Percentiles rank a stretch among this genome's conserved stretches.
These are phyloP conservation scores for Trichosanthes cucumerina DNA, from an alignment of 306 rosid genomes.

Conservation along the genomic window DNA sequence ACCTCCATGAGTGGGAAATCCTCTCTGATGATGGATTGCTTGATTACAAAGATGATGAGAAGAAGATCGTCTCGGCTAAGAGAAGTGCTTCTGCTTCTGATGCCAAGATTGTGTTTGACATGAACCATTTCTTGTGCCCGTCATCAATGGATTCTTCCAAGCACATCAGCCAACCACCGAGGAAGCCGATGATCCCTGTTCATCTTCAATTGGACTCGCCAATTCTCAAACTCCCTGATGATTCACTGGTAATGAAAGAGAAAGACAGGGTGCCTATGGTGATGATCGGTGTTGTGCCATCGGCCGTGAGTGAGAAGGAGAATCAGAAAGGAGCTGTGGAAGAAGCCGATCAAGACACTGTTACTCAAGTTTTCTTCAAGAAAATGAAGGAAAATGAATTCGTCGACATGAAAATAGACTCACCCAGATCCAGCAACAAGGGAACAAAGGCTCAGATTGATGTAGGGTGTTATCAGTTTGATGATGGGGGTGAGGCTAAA, in stretches of 20 bases:
- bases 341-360: constrained; percentile 30
- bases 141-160: constrained; percentile 35
- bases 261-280: constrained; percentile 8
- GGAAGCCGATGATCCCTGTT: constrained; percentile 20
- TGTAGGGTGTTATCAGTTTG: constrained; percentile 24
- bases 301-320: not conserved
- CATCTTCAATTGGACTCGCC: constrained; percentile 35
- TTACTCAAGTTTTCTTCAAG: constrained; percentile 49
- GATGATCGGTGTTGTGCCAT: constrained; percentile 10
- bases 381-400: constrained; percentile 53
- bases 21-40: constrained; percentile 48
- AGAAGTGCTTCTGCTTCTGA: constrained; percentile 9
- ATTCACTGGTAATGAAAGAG: constrained; percentile 12
- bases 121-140: constrained; percentile 44
- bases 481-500: constrained; percentile 29
- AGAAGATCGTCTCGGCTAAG: constrained; percentile 20
- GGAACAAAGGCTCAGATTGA: constrained; percentile 31
- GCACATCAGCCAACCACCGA: constrained; percentile 11
- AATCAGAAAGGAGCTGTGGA: constrained; percentile 14
- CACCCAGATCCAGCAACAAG: constrained; percentile 46
- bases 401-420: constrained; percentile 69
- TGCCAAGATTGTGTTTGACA: constrained; percentile 26
- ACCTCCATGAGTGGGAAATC: constrained; percentile 65
- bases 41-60: constrained; percentile 40
- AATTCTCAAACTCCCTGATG: constrained; percentile 13